Percentiles rank a stretch among this genome's conserved stretches.
These are phyloP conservation scores for Hortaea werneckii DNA, from an alignment of 2,329 filamentous ascomycete species.

Conservation along the genomic window DNA sequence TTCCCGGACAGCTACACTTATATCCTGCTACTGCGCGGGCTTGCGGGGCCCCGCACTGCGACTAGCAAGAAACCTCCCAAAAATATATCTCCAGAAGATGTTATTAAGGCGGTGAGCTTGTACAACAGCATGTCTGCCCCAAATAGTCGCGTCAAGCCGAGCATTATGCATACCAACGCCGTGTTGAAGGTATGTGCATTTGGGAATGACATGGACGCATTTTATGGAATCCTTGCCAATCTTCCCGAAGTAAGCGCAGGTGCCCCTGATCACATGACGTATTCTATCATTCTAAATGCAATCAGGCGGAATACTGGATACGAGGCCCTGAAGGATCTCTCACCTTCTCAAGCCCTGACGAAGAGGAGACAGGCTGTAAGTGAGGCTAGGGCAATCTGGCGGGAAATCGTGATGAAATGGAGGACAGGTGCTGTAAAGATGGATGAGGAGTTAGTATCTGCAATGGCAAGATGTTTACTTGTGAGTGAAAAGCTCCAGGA, in stretches of 20 bases:
- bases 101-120: conserved; percentile 60
- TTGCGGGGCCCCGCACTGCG: conserved; percentile 34
- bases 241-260: conserved; percentile 54
- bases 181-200: conserved; percentile 72
- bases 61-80: neutral
- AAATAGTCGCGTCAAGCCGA: conserved; percentile 56
- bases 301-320: conserved; percentile 42
- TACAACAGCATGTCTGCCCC: conserved; percentile 65
- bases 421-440: conserved; percentile 56
- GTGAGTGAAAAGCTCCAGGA: conserved; percentile 51
- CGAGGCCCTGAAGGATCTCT: conserved; percentile 12
- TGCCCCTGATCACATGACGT: conserved; percentile 62
- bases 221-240: conserved; percentile 67
- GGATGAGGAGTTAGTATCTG: conserved; percentile 67
- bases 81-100: conserved; percentile 44
- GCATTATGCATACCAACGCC: conserved; percentile 78
- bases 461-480: conserved; percentile 72
- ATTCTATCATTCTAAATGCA: conserved; percentile 72
- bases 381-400: conserved; percentile 68
- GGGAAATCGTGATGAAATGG: conserved; percentile 70
- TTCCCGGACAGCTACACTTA: conserved; percentile 74
- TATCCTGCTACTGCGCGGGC: conserved; percentile 70
- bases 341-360: conserved; percentile 19
- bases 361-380: conserved; percentile 42
- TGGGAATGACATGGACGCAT: conserved; percentile 63